A percentile compares a stretch with the other conserved stretches of the same genome.
phyloP scores from a whole-genome alignment of 768 basidiomycete genomes.

The Leucogyrophana mollusca region DNA sequence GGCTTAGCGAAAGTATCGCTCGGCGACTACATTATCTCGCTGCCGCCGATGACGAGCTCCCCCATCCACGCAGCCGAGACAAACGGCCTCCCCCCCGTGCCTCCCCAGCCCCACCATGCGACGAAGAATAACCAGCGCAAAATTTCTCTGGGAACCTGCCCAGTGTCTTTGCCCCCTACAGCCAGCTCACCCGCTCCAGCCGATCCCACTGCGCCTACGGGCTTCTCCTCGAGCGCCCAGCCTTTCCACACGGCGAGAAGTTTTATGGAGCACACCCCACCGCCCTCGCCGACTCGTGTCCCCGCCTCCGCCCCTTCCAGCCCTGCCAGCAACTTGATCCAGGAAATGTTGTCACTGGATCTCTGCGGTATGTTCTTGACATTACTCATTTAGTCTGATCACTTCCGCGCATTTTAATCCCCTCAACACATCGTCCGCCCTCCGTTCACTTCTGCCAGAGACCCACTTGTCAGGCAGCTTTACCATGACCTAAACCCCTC shows the following conservation, averaged over 20 bases:
- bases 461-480: too few relatives aligned
- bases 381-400: slow-evolving; percentile 1
- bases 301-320: slow-evolving; percentile 11
- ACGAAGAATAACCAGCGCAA: background rate
- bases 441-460: too few relatives aligned
- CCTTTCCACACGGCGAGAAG: background rate
- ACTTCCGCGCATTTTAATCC: background rate
- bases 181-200: slow-evolving; percentile 9
- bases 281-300: background rate
- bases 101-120: background rate
- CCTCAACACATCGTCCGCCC: too few relatives aligned
- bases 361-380: slow-evolving; percentile 24
- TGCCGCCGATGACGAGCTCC: slow-evolving; percentile 7
- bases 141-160: slow-evolving; percentile 2
- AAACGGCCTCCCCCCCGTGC: background rate
- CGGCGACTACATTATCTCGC: slow-evolving; percentile 14
- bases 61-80: background rate
- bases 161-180: slow-evolving; percentile 9
- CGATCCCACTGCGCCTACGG: background rate
- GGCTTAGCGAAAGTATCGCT: slow-evolving; percentile 4
- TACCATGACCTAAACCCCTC: too few relatives aligned
- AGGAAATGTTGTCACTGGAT: slow-evolving; percentile 20
- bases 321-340: slow-evolving; percentile 17
- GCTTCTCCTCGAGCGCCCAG: background rate
- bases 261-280: slow-evolving; percentile 1